These are phyloP conservation scores for Asterionellopsis glacialis DNA, from an alignment of 108 stramenopile species.

Conservation along the genomic window DNA sequence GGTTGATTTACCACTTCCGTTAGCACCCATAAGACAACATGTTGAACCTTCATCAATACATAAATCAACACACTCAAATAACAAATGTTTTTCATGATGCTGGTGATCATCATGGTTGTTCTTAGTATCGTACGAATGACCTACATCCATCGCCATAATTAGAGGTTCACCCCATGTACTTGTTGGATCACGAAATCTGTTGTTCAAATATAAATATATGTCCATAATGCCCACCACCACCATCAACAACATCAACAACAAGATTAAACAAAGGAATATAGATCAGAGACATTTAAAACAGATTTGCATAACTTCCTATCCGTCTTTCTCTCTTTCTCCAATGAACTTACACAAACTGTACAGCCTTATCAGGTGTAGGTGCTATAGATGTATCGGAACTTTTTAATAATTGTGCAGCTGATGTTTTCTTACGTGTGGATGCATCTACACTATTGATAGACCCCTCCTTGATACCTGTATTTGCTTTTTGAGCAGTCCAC, in stretches of 20 bases:
- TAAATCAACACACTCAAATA: constrained; percentile 76
- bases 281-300: not conserved
- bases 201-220: constrained; percentile 5
- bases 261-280: not conserved
- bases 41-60: constrained; percentile 59
- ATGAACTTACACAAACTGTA: constrained; percentile 58
- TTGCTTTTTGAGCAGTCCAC: constrained; percentile 47
- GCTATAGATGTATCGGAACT: constrained; percentile 24
- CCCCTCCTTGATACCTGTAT: constrained; percentile 42
- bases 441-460: constrained; percentile 54
- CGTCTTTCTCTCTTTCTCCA: not conserved
- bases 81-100: not conserved
- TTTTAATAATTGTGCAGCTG: constrained; percentile 47
- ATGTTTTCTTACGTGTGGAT: constrained; percentile 30
- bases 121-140: constrained; percentile 31
- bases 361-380: constrained; percentile 70
- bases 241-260: constrained; percentile 7
- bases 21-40: constrained; percentile 76
- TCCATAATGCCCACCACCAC: too few species aligned
- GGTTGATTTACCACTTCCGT: constrained; percentile 86
- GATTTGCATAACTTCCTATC: not conserved
- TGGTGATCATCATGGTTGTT: not conserved
- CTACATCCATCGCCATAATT: constrained; percentile 60
- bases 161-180: constrained; percentile 70
- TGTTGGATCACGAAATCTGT: constrained; percentile 32